A percentile compares a stretch with the other conserved stretches of the same genome.
phyloP scores from a whole-genome alignment of 176 grass and related monocot species.

The Oryza punctata region DNA sequence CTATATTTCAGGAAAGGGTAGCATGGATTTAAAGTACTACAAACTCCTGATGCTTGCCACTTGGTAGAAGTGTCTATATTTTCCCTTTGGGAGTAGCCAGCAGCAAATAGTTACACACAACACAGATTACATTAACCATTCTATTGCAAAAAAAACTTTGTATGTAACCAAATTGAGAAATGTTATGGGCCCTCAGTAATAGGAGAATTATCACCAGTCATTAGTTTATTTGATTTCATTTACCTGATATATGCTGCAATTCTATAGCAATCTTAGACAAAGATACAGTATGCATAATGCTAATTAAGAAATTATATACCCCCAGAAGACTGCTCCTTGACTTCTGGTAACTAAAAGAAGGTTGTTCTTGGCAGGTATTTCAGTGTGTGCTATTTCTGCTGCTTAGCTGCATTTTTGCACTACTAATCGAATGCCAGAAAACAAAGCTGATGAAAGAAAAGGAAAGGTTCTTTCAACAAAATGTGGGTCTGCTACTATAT shows the following conservation, averaged over 20 bases:
- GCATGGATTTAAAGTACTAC: background rate
- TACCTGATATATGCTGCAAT: too few relatives aligned
- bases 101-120: too few relatives aligned
- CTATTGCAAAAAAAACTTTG: background rate
- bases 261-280: too few relatives aligned
- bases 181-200: too few relatives aligned
- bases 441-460: slow-evolving; percentile 48
- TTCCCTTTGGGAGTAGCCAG: background rate
- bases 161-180: background rate
- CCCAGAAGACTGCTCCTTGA: background rate
- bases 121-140: background rate
- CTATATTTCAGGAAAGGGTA: background rate
- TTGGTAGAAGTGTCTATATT: background rate
- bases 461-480: slow-evolving; percentile 42
- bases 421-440: slow-evolving; percentile 48
- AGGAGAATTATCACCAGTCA: background rate
- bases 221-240: too few relatives aligned
- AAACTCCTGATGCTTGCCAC: background rate
- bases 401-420: slow-evolving; percentile 35
- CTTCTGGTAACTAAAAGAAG: slow-evolving; percentile 15
- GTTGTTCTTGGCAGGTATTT: slow-evolving; percentile 39
- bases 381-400: slow-evolving; percentile 28
- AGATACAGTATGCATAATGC: too few relatives aligned
- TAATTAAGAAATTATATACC: background rate
- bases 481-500: slow-evolving; percentile 33